phyloP scores from a whole-genome alignment of 129 eudicot species.

The Deinandra increscens region DNA sequence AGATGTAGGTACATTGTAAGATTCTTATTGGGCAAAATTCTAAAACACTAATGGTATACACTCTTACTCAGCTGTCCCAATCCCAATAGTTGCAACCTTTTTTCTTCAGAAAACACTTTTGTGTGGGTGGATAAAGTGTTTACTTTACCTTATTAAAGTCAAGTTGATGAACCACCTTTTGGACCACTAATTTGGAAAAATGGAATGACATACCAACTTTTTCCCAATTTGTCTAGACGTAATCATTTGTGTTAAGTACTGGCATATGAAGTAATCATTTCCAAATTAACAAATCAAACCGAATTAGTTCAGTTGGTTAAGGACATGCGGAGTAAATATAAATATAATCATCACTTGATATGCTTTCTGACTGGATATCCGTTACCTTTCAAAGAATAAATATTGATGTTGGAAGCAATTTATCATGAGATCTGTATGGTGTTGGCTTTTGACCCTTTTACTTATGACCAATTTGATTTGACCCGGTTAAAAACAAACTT shows the following conservation, averaged over 20 bases:
- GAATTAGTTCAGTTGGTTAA: neutral
- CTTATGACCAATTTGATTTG: too few species aligned
- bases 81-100: constrained; percentile 15
- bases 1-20: neutral
- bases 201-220: constrained; percentile 8
- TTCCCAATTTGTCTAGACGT: constrained; percentile 13
- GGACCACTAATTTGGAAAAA: constrained; percentile 21
- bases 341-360: neutral
- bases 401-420: neutral
- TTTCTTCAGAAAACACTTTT: constrained; percentile 5
- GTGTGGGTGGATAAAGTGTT: constrained; percentile 20
- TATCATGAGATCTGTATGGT: neutral
- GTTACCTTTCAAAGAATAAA: neutral
- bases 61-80: neutral
- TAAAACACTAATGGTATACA: neutral
- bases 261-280: constrained; percentile 15
- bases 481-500: neutral
- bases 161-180: constrained; percentile 25
- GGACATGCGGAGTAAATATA: neutral
- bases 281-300: neutral
- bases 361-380: neutral
- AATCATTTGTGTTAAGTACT: constrained; percentile 9
- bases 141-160: constrained; percentile 14
- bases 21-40: neutral
- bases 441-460: neutral